A percentile compares a stretch with the other conserved stretches of the same genome.
These are phyloP conservation scores for Solanum peruvianum DNA, from an alignment of 257 asterid species.

Conservation along the genomic window DNA sequence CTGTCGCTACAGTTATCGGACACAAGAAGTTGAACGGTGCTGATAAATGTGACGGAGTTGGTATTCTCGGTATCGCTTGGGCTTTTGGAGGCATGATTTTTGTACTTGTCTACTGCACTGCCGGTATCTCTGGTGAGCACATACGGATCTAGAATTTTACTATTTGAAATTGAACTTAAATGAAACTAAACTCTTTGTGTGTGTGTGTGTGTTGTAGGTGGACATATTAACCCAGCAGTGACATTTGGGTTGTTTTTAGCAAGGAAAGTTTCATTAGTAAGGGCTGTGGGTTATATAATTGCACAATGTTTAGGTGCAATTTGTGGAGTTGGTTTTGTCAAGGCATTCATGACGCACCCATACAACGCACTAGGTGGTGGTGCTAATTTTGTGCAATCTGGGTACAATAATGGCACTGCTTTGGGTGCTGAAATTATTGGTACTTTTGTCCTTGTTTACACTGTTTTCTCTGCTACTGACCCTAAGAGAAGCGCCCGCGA, in stretches of 20 bases:
- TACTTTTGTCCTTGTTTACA: conserved; percentile 72
- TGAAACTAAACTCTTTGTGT: not conserved
- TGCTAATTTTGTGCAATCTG: conserved; percentile 42
- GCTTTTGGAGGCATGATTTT: conserved; percentile 90
- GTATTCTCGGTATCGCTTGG: conserved; percentile 78
- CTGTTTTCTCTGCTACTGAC: conserved; percentile 94
- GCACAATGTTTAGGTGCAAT: conserved; percentile 85
- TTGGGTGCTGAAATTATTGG: conserved; percentile 90
- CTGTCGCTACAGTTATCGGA: conserved; percentile 77
- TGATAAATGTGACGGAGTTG: conserved; percentile 80
- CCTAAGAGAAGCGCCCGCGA: conserved; percentile 95
- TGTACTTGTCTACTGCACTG: conserved; percentile 86
- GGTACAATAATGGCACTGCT: conserved; percentile 78
- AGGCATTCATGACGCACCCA: conserved; percentile 61
- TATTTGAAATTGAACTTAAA: not conserved
- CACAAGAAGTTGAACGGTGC: conserved; percentile 38
- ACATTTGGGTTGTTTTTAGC: conserved; percentile 80
- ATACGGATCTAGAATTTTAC: not conserved
- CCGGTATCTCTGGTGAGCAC: conserved; percentile 64
- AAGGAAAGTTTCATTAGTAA: conserved; percentile 70
- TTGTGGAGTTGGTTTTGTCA: conserved; percentile 87
- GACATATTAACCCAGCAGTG: conserved; percentile 82
- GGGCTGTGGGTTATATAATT: conserved; percentile 65
- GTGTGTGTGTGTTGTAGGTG: conserved; percentile 23
- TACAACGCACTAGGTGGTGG: conserved; percentile 70